Conservation (phyloP, 2,329 filamentous ascomycete species). For the Aspergillus ochraceus region DNA sequence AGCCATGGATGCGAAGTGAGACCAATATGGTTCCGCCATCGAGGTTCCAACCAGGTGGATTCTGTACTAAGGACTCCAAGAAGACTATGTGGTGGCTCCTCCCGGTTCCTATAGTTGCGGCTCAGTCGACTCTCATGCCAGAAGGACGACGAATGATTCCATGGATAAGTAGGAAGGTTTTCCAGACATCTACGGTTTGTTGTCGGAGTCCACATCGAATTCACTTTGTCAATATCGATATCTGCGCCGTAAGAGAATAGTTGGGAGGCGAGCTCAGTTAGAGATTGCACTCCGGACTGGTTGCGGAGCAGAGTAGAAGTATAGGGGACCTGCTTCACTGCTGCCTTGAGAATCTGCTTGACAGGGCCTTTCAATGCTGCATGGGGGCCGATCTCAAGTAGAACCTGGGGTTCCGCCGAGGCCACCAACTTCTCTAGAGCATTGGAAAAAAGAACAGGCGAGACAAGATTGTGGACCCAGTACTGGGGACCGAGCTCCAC, state of each 20-base stretch:
- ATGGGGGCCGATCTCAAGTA: neutral
- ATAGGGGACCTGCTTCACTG: neutral
- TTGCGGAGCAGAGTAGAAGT: neutral
- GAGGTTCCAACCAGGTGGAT: neutral
- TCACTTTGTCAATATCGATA: neutral
- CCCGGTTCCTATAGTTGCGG: neutral
- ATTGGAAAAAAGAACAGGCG: neutral
- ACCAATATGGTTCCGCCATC: neutral
- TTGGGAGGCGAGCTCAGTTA: neutral
- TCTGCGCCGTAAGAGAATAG: neutral
- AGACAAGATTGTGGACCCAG: neutral
- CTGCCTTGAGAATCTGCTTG: neutral
- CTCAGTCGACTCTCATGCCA: neutral
- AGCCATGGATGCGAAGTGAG: neutral
- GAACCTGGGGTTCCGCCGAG: neutral
- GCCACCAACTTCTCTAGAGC: neutral
- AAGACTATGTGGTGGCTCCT: neutral
- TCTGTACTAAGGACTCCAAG: neutral
- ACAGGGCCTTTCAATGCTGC: neutral
- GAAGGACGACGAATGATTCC: neutral
- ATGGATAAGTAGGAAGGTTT: neutral
- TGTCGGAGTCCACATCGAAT: neutral
- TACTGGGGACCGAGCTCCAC: neutral
- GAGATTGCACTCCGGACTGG: neutral
- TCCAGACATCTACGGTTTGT: neutral